These are phyloP conservation scores for Podila verticillata DNA, from an alignment of 192 early-diverging fungal genomes.

Conservation along the genomic window DNA sequence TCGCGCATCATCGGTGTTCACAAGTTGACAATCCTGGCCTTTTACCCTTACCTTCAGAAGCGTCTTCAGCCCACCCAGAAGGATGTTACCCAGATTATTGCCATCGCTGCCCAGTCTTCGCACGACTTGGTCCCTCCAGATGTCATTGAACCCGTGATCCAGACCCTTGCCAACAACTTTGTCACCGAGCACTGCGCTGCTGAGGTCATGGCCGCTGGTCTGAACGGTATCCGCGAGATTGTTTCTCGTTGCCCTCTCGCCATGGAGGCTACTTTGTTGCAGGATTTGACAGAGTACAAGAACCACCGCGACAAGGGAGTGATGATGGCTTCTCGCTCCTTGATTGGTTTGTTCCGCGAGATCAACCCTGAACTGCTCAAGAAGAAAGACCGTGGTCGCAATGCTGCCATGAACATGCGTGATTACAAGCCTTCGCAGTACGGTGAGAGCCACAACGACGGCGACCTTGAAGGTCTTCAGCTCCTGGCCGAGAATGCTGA, in stretches of 20 bases:
- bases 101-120: slow-evolving; percentile 88
- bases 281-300: slow-evolving; percentile 92
- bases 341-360: slow-evolving; percentile 94
- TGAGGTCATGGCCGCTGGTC: slow-evolving; percentile 95
- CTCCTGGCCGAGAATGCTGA: slow-evolving; percentile 66
- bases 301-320: slow-evolving; percentile 94
- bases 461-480: slow-evolving; percentile 86
- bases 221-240: slow-evolving; percentile 89
- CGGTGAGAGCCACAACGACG: slow-evolving; percentile 74
- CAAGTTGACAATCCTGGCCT: slow-evolving; percentile 89
- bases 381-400: slow-evolving; percentile 93
- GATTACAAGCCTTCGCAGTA: slow-evolving; percentile 70
- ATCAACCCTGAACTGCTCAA: slow-evolving; percentile 94
- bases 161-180: slow-evolving; percentile 96
- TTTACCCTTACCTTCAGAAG: slow-evolving; percentile 93
- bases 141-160: slow-evolving; percentile 85
- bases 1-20: slow-evolving; percentile 96
- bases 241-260: slow-evolving; percentile 90
- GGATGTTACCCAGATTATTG: slow-evolving; percentile 94
- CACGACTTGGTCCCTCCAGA: slow-evolving; percentile 97
- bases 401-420: slow-evolving; percentile 78
- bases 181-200: slow-evolving; percentile 89
- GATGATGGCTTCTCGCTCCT: slow-evolving; percentile 89
- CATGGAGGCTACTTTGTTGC: slow-evolving; percentile 83
- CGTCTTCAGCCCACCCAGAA: slow-evolving; percentile 96